Evolutionary conservation across 306 rosid species (phyloP), one percentile per base, ranked within the genome.

Genomic region (Lathyrus oleraceus): DNA sequence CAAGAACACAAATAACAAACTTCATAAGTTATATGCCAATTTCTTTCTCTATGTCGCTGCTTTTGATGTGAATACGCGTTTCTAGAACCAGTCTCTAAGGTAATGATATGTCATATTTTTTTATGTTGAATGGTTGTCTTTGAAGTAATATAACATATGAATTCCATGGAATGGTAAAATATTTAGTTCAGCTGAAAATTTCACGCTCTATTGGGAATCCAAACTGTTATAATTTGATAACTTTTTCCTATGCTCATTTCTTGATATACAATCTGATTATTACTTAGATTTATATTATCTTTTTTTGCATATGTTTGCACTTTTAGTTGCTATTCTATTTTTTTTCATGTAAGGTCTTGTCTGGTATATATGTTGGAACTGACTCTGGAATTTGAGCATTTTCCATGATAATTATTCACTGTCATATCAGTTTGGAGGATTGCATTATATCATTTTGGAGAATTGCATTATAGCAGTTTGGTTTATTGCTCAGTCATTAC

Each of bases 81-180:
- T 88, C 97, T 93, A 52, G 98, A 90, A 79, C 87, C 98, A 3
- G 89, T 93, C 61, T 74, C 91, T 68, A 93, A 85, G 98, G 98
- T 93, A 79, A 81, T 62, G 62, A 21, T 38, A 53, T 14, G 25
- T 48, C 48, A 27, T 78, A 8, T n/a, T 62, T 25, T 32, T 2
- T 49, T 38, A 19, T 61, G 48, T 59, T 39, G 49, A 65, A 62
- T 72, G 57, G 8, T 39, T 69, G 30, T 16, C 13, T 62, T 81
- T 71, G 39, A 21, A 44, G 68, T 61, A 66, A 61, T 47, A 39
- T 59, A 58, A 21, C 65, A 62, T 27, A 13, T 36, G 48, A 61
- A 38, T 76, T 51, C 36, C 44, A 73, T 48, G 44, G 27, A 71
- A 61, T 65, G 25, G 53, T 36, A 61, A 48, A 58, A 71, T 68